phyloP scores from a whole-genome alignment of 2,329 filamentous ascomycete genomes.

The Epichloe brachyelytri region DNA sequence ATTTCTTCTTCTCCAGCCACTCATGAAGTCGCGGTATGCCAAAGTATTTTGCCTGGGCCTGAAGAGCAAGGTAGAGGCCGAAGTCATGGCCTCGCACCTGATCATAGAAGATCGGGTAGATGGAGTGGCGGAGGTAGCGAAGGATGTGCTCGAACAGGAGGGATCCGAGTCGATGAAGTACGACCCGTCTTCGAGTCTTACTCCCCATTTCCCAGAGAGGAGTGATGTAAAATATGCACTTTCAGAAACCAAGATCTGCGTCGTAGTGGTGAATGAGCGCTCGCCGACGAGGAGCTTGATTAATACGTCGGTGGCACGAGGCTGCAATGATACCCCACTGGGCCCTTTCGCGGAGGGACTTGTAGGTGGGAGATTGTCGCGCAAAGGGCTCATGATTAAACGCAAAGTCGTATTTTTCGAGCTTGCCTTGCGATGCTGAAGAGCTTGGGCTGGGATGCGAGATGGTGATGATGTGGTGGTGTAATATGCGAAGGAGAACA shows the following conservation, averaged over 20 bases:
- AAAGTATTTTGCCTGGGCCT: neutral
- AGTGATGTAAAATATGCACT: neutral
- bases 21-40: neutral
- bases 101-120: conserved; percentile 22
- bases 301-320: neutral
- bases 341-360: too few species aligned
- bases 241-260: neutral
- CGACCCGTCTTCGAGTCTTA: conserved; percentile 11
- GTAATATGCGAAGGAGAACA: too few species aligned
- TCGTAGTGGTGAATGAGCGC: neutral
- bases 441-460: too few species aligned
- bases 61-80: neutral
- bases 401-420: too few species aligned
- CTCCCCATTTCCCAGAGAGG: neutral
- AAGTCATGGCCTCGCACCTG: neutral
- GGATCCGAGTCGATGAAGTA: conserved; percentile 27
- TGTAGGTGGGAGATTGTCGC: too few species aligned
- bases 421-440: too few species aligned
- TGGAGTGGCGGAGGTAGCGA: conserved; percentile 19
- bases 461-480: too few species aligned
- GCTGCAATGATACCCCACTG: neutral
- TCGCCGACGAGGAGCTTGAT: neutral
- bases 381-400: too few species aligned
- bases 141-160: conserved; percentile 23
- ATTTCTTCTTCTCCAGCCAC: neutral